phyloP scores from a whole-genome alignment of 192 early-diverging fungal species.

The Phlyctochytrium bullatum region DNA sequence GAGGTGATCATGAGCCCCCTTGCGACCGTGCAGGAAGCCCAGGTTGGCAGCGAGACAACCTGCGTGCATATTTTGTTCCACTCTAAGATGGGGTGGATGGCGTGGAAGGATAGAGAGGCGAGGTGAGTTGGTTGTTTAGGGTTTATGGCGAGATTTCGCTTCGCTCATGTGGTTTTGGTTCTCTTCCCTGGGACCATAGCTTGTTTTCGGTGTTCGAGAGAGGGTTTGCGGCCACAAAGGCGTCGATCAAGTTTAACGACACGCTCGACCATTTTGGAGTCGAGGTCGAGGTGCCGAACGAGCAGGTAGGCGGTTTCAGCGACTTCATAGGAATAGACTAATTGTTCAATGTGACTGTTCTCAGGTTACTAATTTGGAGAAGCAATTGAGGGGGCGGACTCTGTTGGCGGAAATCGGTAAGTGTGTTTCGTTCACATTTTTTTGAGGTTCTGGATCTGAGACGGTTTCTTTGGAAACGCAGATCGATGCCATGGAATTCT shows the following conservation, averaged over 20 bases:
- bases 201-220: constrained; percentile 45
- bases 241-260: constrained; percentile 45
- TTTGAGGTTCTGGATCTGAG: neutral
- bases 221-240: constrained; percentile 41
- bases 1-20: too few species aligned
- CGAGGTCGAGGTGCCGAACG: constrained; percentile 48
- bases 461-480: too few species aligned
- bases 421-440: constrained; percentile 2
- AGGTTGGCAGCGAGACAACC: constrained; percentile 35
- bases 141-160: too few species aligned
- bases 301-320: constrained; percentile 27
- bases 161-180: neutral
- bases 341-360: neutral
- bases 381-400: constrained; percentile 36
- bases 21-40: neutral
- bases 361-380: constrained; percentile 18
- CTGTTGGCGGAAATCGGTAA: constrained; percentile 45
- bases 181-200: too few species aligned
- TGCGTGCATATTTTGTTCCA: constrained; percentile 40
- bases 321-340: neutral
- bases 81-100: constrained; percentile 52
- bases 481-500: constrained; percentile 38
- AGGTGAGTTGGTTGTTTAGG: neutral
- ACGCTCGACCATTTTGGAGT: constrained; percentile 41
- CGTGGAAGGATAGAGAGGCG: constrained; percentile 50